Conservation (phyloP, 2,329 filamentous ascomycete species). For the Aureobasidium melanogenum region DNA sequence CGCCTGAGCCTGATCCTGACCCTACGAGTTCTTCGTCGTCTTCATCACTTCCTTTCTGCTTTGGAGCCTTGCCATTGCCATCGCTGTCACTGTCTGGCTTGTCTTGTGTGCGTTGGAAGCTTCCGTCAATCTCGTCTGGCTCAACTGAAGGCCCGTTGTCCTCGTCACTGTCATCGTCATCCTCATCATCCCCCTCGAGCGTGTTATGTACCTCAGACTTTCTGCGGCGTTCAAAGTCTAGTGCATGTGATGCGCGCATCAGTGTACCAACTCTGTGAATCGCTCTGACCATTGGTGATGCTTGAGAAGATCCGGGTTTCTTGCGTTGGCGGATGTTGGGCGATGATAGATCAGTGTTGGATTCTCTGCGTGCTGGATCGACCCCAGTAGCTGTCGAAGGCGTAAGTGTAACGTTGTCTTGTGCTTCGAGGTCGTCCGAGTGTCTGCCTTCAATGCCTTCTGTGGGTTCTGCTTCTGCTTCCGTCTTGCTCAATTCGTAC, state of each 20-base stretch:
- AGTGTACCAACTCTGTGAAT: conserved; percentile 53
- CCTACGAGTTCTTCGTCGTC: neutral
- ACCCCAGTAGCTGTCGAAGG: conserved; percentile 13
- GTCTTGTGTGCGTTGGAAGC: neutral
- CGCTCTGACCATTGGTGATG: conserved; percentile 31
- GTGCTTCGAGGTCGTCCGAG: conserved; percentile 11
- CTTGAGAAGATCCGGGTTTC: conserved; percentile 17
- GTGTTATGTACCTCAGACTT: conserved; percentile 36
- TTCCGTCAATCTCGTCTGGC: neutral
- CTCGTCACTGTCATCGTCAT: conserved; percentile 28
- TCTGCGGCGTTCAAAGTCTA: conserved; percentile 82
- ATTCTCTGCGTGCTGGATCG: neutral
- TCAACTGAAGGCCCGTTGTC: neutral
- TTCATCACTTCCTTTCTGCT: neutral
- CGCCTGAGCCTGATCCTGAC: neutral
- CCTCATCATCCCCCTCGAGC: conserved; percentile 23
- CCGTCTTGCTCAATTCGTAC: conserved; percentile 45
- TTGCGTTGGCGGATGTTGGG: conserved; percentile 12
- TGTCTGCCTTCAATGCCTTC: neutral
- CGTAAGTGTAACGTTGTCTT: conserved; percentile 1
- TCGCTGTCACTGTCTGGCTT: neutral
- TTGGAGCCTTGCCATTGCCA: neutral
- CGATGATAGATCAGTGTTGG: neutral
- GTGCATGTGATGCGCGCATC: conserved; percentile 75
- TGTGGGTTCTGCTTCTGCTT: neutral